phyloP scores from a whole-genome alignment of 2,329 filamentous ascomycete genomes.

The Tothia fuscella region DNA sequence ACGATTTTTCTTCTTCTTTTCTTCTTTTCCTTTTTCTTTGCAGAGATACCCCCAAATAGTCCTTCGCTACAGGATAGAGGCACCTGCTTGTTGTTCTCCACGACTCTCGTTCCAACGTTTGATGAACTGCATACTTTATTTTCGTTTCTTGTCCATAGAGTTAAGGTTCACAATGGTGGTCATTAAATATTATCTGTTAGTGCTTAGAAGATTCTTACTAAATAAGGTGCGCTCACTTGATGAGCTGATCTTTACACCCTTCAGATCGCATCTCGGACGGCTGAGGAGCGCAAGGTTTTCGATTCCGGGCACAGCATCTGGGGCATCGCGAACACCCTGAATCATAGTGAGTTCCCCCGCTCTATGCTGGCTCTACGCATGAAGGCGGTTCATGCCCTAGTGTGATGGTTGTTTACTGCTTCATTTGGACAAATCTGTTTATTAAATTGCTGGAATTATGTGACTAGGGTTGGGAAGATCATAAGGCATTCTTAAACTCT shows the following conservation, averaged over 20 bases:
- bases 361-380: not conserved
- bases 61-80: conserved; percentile 2
- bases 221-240: too few relatives aligned
- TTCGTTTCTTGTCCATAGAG: too few relatives aligned
- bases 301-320: too few relatives aligned
- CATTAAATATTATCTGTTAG: too few relatives aligned
- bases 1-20: not conserved
- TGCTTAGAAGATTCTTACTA: too few relatives aligned
- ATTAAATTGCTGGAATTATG: conserved; percentile 5
- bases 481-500: not conserved
- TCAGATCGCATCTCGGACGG: too few relatives aligned
- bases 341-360: not conserved
- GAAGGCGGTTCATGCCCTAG: not conserved
- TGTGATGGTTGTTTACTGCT: not conserved
- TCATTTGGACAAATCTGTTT: too few relatives aligned
- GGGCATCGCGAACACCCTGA: not conserved
- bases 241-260: too few relatives aligned
- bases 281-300: too few relatives aligned
- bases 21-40: not conserved
- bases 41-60: conserved; percentile 5
- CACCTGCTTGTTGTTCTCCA: not conserved
- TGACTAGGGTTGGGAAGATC: not conserved
- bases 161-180: too few relatives aligned
- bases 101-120: too few relatives aligned
- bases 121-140: too few relatives aligned